These are phyloP conservation scores for Heimioporus sp. DNA, from an alignment of 768 basidiomycete species.

Conservation along the genomic window DNA sequence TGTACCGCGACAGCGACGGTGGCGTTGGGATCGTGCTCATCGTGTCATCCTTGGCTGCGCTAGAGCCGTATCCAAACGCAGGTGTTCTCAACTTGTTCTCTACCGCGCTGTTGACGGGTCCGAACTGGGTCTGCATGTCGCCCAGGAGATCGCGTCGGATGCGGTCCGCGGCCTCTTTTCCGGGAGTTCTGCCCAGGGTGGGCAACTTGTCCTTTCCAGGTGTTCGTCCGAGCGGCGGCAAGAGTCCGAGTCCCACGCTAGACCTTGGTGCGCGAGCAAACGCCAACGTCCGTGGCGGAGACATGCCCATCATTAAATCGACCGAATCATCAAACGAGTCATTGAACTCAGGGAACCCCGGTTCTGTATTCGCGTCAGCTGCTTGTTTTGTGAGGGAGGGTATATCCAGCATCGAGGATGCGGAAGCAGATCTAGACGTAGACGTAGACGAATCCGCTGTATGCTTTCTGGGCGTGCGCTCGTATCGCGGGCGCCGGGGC, in stretches of 20 bases:
- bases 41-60: constrained; percentile 46
- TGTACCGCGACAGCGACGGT: constrained; percentile 70
- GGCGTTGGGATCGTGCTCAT: constrained; percentile 69
- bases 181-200: constrained; percentile 61
- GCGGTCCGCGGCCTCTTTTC: constrained; percentile 65
- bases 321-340: constrained; percentile 39
- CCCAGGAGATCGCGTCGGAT: constrained; percentile 66
- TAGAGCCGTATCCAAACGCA: constrained; percentile 26
- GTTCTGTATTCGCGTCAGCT: constrained; percentile 43
- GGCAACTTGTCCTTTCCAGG: constrained; percentile 55
- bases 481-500: constrained; percentile 30
- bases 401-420: constrained; percentile 43
- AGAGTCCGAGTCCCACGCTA: constrained; percentile 30
- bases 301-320: constrained; percentile 42
- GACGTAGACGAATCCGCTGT: constrained; percentile 17
- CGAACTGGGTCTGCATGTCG: constrained; percentile 42
- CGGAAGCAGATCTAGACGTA: constrained; percentile 30
- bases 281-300: constrained; percentile 54
- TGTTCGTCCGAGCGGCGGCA: constrained; percentile 51
- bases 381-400: constrained; percentile 41
- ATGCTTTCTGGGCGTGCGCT: constrained; percentile 30
- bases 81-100: constrained; percentile 26
- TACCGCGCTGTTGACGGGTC: constrained; percentile 10
- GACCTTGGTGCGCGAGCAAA: constrained; percentile 43
- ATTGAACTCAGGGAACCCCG: constrained; percentile 32